phyloP scores from a whole-genome alignment of 2,329 filamentous ascomycete genomes.

The Alternaria arborescens region DNA sequence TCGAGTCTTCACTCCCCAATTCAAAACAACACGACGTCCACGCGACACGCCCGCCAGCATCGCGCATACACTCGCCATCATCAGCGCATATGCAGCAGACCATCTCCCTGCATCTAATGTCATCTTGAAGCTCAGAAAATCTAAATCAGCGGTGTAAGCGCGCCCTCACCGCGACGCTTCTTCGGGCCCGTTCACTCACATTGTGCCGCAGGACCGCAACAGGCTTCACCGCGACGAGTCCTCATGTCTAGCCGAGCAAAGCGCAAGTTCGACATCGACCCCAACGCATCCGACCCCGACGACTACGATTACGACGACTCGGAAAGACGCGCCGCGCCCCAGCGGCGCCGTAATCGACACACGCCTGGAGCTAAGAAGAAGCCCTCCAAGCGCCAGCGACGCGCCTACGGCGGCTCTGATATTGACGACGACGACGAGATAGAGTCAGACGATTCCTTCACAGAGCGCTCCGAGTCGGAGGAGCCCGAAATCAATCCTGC shows the following conservation, averaged over 20 bases:
- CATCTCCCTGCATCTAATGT: constrained; percentile 36
- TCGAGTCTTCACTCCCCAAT: constrained; percentile 20
- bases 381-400: constrained; percentile 45
- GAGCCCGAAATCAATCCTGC: constrained; percentile 63
- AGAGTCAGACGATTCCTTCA: constrained; percentile 56
- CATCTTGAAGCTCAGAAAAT: constrained; percentile 18
- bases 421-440: constrained; percentile 59
- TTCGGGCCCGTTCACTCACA: constrained; percentile 28
- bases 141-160: constrained; percentile 38
- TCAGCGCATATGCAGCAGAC: constrained; percentile 34
- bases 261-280: constrained; percentile 52
- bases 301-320: constrained; percentile 50
- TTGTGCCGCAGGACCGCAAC: constrained; percentile 27
- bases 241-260: constrained; percentile 52
- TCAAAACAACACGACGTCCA: constrained; percentile 35
- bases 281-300: constrained; percentile 51
- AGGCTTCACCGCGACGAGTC: constrained; percentile 33
- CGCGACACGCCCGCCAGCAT: constrained; percentile 28
- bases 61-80: constrained; percentile 24
- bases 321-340: constrained; percentile 39
- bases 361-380: constrained; percentile 42
- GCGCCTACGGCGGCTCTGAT: constrained; percentile 46
- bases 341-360: constrained; percentile 40
- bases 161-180: constrained; percentile 19
- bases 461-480: constrained; percentile 51